Base-by-base conservation (phyloP, 2,329 filamentous ascomycete genomes). In the Aspergillus piperis region DNA sequence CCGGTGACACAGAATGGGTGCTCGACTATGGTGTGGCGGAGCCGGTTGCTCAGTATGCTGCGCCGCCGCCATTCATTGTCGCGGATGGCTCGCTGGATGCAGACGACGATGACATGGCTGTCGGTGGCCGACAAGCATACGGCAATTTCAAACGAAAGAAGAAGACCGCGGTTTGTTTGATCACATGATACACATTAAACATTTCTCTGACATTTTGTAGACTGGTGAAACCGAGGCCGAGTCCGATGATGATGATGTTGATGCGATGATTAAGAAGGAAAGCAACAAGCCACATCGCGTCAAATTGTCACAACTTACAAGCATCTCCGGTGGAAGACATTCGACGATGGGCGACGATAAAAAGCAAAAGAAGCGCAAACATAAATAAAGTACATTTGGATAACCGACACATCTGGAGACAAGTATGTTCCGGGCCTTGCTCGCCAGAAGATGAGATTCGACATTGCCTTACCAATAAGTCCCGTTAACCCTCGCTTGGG, bases 1-100 rank as follows among this genome's bases (percentile, higher is more conserved):
- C 76, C 0, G 78, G 78, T 17, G 78, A 80, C 63, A 75, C 76
- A 7, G 73, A 80, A 64, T 80, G 78, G 78, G 74, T 79, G 21
- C 60, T 79, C 54, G 69, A 80, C 44, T 71, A 73, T 11, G 68
- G 63, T 30, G 27, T 30, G 5, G 67, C 54, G 4, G 58, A 61
- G 49, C 17, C 62, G 32, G 61, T 59, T 4, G 41, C 57, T 11
- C 62, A 63, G 25, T 59, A 64, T 56, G 56, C 65, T 56, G 56
- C 65, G 3, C 60, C 68, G 49, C 70, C 68, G 44, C 73, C 73
- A 15, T 38, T 68, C 15, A 68, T 75, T n/a, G 64, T 77, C 2
- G 66, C 69, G 5, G 72, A 73, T 6, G 70, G 70, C 38, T 77
- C 74, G 6, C 54, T 76, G 7, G 74, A 77, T 59, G 70, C 67